phyloP scores from a whole-genome alignment of 306 rosid species.

The Trifolium subterraneum region DNA sequence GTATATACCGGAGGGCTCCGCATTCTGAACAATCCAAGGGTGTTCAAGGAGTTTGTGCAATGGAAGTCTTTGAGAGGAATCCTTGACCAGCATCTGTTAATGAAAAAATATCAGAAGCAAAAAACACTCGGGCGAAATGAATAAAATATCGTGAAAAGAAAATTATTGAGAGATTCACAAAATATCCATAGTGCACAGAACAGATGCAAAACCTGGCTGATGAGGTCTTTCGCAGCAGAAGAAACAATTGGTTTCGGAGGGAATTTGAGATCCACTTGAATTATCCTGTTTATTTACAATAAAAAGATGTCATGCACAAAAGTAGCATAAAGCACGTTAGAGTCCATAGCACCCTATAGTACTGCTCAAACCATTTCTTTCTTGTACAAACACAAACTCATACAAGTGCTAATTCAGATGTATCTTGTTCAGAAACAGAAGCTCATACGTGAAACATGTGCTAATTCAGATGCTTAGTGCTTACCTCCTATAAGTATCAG shows the following conservation, averaged over 20 bases:
- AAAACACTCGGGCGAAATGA: constrained; percentile 14
- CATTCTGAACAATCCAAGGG: constrained; percentile 97
- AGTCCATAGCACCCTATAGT: not conserved
- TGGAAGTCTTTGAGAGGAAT: constrained; percentile 79
- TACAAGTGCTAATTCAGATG: not conserved
- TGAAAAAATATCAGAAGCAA: not conserved
- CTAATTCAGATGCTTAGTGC: constrained; percentile 7
- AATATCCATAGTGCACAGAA: not conserved
- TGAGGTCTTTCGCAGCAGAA: constrained; percentile 90
- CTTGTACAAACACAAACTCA: not conserved
- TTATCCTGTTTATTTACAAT: constrained; percentile 58
- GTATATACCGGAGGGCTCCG: constrained; percentile 90
- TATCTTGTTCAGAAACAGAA: too few relatives aligned
- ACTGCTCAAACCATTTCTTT: not conserved
- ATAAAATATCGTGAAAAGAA: constrained; percentile 1
- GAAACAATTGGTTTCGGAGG: constrained; percentile 93
- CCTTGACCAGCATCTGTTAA: constrained; percentile 90
- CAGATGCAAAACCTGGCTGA: constrained; percentile 70
- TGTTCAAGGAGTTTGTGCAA: constrained; percentile 94
- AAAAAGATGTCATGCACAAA: constrained; percentile 12
- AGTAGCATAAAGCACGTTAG: not conserved
- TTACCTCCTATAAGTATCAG: constrained; percentile 97
- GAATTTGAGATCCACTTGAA: constrained; percentile 95
- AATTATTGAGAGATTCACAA: not conserved
- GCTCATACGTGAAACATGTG: not conserved